Evolutionary conservation across 139 green algal genomes (phyloP), one percentile per base, ranked within the genome.

Genomic region (Coccomyxa sp.): DNA sequence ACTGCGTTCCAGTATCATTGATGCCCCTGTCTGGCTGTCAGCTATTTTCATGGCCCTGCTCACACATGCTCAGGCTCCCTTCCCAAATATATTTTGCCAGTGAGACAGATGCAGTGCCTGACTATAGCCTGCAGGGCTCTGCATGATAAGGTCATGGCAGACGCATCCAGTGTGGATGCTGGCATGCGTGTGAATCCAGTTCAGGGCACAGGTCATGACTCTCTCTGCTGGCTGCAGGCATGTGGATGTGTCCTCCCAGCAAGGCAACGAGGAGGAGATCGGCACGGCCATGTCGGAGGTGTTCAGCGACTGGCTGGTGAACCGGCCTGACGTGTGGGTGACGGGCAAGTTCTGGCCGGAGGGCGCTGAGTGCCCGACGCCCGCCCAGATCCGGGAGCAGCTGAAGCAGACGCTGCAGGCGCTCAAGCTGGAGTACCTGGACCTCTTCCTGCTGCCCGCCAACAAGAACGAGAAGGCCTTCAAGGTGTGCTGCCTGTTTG

Each of bases 401-500:
- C 10, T 40, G 33, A 74, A 41, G 27, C 7, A 14, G 9, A 77
- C 39, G 9, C 73, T 83, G 55, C 76, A 76, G 58, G 36, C 55
- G 9, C 54, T 82, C 39, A 70, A 68, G 40, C 27, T 78, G 36
- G 58, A 79, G 6, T 72, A 74, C 24, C 16, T 83, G 22, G 75
- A 83, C 64, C 39, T 83, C 31, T 64, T 54, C 18, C 39, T 83
- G 9, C 79, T 88, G 89, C 78, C 78, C 18, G 78, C 71, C 44
- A 29, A 78, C 40, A 73, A 69, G 34, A 54, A 40, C 39, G 7
- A 6, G 16, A 77, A 77, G 18, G 39, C 31, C 6, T 27, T 77
- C 39, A 77, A 64, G 73, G 73, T 77, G 39, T 22, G 73, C n/a
- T n/a, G n/a, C n/a, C n/a, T n/a, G n/a, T n/a, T n/a, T n/a, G n/a